Conservation (phyloP, 768 basidiomycete species). For the Termitomyces sp. region DNA sequence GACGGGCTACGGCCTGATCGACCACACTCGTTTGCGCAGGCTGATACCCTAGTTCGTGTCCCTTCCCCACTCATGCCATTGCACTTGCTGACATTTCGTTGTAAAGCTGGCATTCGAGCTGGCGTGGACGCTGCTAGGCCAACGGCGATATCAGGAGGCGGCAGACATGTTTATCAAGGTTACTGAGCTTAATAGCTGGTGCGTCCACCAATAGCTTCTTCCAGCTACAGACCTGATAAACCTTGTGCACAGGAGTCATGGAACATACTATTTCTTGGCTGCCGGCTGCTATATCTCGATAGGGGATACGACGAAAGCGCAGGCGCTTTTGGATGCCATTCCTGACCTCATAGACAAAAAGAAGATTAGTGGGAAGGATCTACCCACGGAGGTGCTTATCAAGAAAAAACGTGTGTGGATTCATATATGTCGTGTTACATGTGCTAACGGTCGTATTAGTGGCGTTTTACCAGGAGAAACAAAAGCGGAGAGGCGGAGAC, state of each 20-base stretch:
- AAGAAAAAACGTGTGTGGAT: conserved; percentile 63
- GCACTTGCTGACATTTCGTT: background rate
- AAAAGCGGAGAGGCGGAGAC: conserved; percentile 49
- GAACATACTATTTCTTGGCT: conserved; percentile 74
- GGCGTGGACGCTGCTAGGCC: conserved; percentile 69
- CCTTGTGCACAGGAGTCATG: conserved; percentile 61
- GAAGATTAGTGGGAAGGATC: conserved; percentile 62
- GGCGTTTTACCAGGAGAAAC: conserved; percentile 72
- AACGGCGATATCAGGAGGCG: conserved; percentile 62
- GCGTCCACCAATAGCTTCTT: conserved; percentile 11
- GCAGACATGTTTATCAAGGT: conserved; percentile 64
- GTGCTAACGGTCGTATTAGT: conserved; percentile 35
- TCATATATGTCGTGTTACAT: background rate
- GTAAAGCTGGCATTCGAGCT: conserved; percentile 69
- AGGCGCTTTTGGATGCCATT: conserved; percentile 58
- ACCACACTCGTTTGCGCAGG: conserved; percentile 60
- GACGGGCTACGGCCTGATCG: conserved; percentile 53
- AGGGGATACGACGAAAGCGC: conserved; percentile 53
- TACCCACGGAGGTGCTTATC: conserved; percentile 76
- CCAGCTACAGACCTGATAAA: background rate
- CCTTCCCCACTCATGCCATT: background rate
- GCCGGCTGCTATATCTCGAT: conserved; percentile 69
- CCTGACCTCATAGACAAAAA: conserved; percentile 55
- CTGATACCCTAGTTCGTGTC: conserved; percentile 61
- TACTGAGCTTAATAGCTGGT: conserved; percentile 69